phyloP scores from a whole-genome alignment of 495 filamentous ascomycete species.

The Choiromyces venosus region DNA sequence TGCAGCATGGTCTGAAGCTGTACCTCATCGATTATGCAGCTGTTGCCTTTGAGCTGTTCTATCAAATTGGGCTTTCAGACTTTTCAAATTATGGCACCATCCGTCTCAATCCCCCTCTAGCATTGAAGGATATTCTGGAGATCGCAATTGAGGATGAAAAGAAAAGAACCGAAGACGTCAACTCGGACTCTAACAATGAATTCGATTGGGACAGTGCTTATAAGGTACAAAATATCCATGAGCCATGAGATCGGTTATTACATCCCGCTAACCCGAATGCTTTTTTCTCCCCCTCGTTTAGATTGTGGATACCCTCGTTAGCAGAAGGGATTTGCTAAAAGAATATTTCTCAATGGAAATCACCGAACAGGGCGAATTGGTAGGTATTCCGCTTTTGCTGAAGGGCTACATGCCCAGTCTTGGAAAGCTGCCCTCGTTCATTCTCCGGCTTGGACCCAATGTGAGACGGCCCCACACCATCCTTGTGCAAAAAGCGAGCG shows the following conservation, averaged over 20 bases:
- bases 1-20: slow-evolving; percentile 88
- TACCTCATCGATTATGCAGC: slow-evolving; percentile 93
- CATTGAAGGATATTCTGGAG: slow-evolving; percentile 61
- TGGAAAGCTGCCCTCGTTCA: slow-evolving; percentile 80
- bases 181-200: slow-evolving; percentile 3
- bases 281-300: neutral
- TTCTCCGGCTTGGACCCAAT: slow-evolving; percentile 75
- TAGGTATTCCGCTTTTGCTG: slow-evolving; percentile 73
- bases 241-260: slow-evolving; percentile 6
- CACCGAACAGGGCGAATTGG: slow-evolving; percentile 67
- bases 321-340: slow-evolving; percentile 73
- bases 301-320: slow-evolving; percentile 52
- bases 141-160: slow-evolving; percentile 67
- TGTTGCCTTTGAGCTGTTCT: slow-evolving; percentile 85
- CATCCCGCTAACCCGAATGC: neutral
- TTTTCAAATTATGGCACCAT: slow-evolving; percentile 93
- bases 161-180: slow-evolving; percentile 5
- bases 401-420: slow-evolving; percentile 83
- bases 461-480: slow-evolving; percentile 24
- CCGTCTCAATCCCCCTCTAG: slow-evolving; percentile 67
- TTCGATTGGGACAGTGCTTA: slow-evolving; percentile 38
- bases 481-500: slow-evolving; percentile 1
- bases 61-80: slow-evolving; percentile 91
- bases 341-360: slow-evolving; percentile 92
- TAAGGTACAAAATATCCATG: slow-evolving; percentile 21